Conservation (phyloP, 2,329 filamentous ascomycete genomes). For the Venturia aucupariae region DNA sequence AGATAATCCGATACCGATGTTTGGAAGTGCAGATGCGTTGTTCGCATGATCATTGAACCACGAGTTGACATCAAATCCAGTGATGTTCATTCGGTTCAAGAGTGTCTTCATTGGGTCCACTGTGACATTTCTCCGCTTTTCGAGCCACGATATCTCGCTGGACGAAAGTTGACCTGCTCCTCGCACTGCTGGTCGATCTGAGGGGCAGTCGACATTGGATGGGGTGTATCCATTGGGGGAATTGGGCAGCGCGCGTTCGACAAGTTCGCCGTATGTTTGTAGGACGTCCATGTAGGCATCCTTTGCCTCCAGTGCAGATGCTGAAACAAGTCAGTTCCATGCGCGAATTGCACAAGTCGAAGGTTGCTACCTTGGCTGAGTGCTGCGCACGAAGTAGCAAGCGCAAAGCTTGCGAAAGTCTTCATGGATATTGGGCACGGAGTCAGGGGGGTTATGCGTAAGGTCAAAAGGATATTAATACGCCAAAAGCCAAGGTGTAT, state of each 20-base stretch:
- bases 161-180: slow-evolving; percentile 52
- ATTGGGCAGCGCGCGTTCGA: slow-evolving; percentile 3
- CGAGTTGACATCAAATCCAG: slow-evolving; percentile 59
- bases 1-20: slow-evolving; percentile 70
- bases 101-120: slow-evolving; percentile 66
- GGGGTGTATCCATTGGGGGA: slow-evolving; percentile 56
- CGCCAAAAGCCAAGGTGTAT: not conserved
- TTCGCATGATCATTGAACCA: slow-evolving; percentile 57
- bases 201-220: slow-evolving; percentile 57
- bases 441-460: too few species aligned
- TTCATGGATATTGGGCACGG: not conserved
- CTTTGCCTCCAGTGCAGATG: not conserved
- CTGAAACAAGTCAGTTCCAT: not conserved
- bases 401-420: not conserved
- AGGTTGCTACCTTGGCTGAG: not conserved
- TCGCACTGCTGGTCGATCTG: slow-evolving; percentile 57
- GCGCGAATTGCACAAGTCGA: not conserved
- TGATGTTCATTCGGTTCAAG: slow-evolving; percentile 61
- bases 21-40: slow-evolving; percentile 53
- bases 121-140: slow-evolving; percentile 61
- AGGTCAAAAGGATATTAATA: not conserved
- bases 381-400: not conserved
- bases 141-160: slow-evolving; percentile 66
- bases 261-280: not conserved
- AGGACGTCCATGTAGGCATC: not conserved